These are phyloP conservation scores for Herpetomonas samuelpessoai DNA, from an alignment of 208 protist species.

Conservation along the genomic window DNA sequence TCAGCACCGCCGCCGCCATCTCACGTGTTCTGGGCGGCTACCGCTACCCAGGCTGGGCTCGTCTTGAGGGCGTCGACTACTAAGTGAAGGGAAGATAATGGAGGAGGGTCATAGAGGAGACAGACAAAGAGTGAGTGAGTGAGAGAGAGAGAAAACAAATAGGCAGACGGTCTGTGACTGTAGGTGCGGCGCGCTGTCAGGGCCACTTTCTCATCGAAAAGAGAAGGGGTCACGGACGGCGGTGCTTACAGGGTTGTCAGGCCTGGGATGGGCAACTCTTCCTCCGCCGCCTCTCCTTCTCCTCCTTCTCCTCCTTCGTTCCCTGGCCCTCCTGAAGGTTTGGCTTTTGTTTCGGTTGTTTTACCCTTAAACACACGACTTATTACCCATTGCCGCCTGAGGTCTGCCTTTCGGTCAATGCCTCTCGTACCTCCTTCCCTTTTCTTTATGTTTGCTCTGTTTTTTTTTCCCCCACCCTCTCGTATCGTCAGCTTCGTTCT, in stretches of 20 bases:
- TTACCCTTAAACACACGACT: no score
- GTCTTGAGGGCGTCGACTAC: conserved; percentile 46
- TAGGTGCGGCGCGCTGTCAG: no score
- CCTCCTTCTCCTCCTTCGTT: conserved; percentile 7
- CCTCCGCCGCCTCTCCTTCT: background rate
- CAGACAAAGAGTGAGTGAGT: background rate
- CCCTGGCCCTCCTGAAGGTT: background rate
- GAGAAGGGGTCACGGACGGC: no score
- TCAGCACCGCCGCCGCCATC: conserved; percentile 65
- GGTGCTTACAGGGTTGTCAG: no score
- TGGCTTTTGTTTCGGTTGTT: background rate
- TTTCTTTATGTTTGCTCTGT: conserved; percentile 1
- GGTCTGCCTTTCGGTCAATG: background rate
- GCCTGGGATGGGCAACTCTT: no score
- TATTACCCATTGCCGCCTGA: no score
- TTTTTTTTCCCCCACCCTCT: background rate
- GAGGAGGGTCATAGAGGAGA: conserved; percentile 1
- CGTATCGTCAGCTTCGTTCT: no score
- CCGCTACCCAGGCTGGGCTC: conserved; percentile 77
- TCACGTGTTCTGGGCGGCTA: conserved; percentile 67
- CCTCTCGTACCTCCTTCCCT: background rate
- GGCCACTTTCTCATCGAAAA: no score
- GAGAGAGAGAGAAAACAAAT: background rate
- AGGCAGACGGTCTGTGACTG: no score
- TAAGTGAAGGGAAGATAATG: conserved; percentile 2